Conservation (phyloP, 176 grass and related monocot genomes). For the Aegilops bicornis region DNA sequence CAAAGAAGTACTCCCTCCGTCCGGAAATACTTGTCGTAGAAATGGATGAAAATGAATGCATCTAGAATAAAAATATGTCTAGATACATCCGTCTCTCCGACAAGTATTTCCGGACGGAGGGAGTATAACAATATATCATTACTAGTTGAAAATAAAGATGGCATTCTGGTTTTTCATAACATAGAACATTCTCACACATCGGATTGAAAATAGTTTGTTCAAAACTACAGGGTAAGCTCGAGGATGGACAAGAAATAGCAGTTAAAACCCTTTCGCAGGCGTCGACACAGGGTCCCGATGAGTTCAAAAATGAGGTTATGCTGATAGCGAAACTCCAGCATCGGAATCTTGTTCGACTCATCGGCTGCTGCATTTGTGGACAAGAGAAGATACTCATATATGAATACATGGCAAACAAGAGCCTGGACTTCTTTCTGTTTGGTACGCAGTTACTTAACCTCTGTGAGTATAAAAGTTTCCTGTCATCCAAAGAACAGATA, state of each 20-base stretch:
- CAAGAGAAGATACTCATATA: constrained; percentile 77
- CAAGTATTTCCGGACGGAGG: no score
- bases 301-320: constrained; percentile 82
- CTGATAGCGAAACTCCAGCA: constrained; percentile 73
- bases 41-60: no score
- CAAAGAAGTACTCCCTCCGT: no score
- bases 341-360: constrained; percentile 67
- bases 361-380: constrained; percentile 59
- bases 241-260: constrained; percentile 69
- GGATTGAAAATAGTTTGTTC: constrained; percentile 1
- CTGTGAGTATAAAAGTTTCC: not conserved
- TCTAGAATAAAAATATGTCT: no score
- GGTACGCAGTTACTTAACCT: constrained; percentile 22
- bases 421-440: constrained; percentile 69
- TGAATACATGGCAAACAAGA: constrained; percentile 73
- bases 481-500: not conserved
- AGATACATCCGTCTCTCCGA: no score
- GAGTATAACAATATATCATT: not conserved
- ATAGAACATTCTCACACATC: not conserved
- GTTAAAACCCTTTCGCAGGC: constrained; percentile 71
- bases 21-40: no score
- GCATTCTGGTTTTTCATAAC: not conserved
- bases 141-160: not conserved
- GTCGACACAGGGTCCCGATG: constrained; percentile 58
- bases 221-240: constrained; percentile 53